Percentiles rank a stretch among this genome's conserved stretches.
Conservation (phyloP, 2,329 filamentous ascomycete genomes). For the Alternaria infectoria region DNA sequence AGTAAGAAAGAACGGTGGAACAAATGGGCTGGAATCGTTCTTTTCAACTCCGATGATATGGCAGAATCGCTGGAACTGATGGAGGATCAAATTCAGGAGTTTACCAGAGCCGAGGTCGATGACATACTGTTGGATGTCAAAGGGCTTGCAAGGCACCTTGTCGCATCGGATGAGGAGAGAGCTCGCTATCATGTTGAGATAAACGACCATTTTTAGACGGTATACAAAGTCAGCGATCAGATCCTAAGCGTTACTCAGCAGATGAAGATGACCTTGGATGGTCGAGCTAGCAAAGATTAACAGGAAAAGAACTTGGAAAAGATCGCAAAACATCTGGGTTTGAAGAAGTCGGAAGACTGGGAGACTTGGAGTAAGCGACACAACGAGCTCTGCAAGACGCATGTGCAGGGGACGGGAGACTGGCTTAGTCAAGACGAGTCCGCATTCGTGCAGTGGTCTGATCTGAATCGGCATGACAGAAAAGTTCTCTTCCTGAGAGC, state of each 20-base stretch:
- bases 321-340: not conserved
- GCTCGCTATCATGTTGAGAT: not conserved
- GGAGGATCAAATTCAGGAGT: not conserved
- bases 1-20: no score
- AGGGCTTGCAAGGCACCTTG: not conserved
- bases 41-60: constrained; percentile 3
- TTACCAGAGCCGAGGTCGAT: not conserved
- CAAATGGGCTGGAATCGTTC: constrained; percentile 2
- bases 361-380: constrained; percentile 8
- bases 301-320: not conserved
- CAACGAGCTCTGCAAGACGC: constrained; percentile 1
- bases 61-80: not conserved
- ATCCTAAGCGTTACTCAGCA: not conserved
- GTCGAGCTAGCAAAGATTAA: not conserved
- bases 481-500: not conserved
- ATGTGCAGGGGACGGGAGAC: not conserved
- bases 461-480: not conserved
- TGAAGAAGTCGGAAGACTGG: not conserved
- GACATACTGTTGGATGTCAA: not conserved
- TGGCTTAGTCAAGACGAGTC: constrained; percentile 4
- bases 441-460: not conserved
- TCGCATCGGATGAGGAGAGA: not conserved
- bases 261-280: not conserved
- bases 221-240: not conserved
- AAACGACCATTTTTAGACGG: accelerated